A percentile compares a stretch with the other conserved stretches of the same genome.
These are phyloP conservation scores for Hypoxylon sp. DNA, from an alignment of 2,329 filamentous ascomycete genomes.

Conservation along the genomic window DNA sequence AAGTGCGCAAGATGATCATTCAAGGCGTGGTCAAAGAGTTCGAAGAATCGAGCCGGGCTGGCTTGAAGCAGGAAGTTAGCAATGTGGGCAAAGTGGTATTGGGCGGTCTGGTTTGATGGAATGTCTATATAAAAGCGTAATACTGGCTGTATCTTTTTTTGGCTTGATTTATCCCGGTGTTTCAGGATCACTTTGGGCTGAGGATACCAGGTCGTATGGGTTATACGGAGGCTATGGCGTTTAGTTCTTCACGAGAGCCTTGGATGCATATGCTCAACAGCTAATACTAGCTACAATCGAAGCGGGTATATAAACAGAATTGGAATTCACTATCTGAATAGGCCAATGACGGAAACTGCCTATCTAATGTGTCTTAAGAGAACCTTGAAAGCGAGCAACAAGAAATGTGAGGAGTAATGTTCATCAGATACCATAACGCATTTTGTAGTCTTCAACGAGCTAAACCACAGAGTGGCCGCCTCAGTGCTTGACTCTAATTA, in stretches of 20 bases:
- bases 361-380: not conserved
- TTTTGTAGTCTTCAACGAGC: slow-evolving; percentile 62
- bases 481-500: slow-evolving; percentile 99
- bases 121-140: slow-evolving; percentile 22
- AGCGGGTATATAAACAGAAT: slow-evolving; percentile 25
- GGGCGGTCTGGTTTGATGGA: slow-evolving; percentile 79
- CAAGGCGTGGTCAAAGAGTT: slow-evolving; percentile 91
- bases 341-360: not conserved
- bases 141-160: slow-evolving; percentile 25
- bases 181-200: slow-evolving; percentile 31
- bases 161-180: slow-evolving; percentile 30
- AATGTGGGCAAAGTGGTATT: slow-evolving; percentile 91
- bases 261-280: slow-evolving; percentile 23
- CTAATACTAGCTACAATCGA: slow-evolving; percentile 13
- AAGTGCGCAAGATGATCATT: slow-evolving; percentile 89
- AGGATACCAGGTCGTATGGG: slow-evolving; percentile 38
- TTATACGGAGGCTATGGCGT: slow-evolving; percentile 31
- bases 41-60: slow-evolving; percentile 83
- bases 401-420: slow-evolving; percentile 46
- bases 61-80: slow-evolving; percentile 83
- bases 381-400: no score
- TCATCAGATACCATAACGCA: slow-evolving; percentile 65
- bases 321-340: slow-evolving; percentile 7
- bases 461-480: slow-evolving; percentile 60
- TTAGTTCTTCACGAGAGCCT: slow-evolving; percentile 19